Percentiles rank a stretch among this genome's conserved stretches.
Conservation (phyloP, 1,284 basidiomycete species). For the Fomitopsis schrenkii region DNA sequence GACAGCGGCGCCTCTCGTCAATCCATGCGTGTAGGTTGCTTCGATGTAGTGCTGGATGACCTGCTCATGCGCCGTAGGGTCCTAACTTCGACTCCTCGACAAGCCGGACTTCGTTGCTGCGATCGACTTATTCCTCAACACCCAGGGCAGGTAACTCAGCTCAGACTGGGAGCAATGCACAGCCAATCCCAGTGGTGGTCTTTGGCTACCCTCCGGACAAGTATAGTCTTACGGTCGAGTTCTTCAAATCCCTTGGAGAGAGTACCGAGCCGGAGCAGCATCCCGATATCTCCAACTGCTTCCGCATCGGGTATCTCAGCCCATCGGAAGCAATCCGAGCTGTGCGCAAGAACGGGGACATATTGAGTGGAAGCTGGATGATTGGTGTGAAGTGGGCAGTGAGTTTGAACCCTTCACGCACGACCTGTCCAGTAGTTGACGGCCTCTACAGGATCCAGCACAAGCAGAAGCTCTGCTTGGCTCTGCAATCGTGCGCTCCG, state of each 20-base stretch:
- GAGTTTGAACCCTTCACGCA: slow-evolving; percentile 24
- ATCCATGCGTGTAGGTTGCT: slow-evolving; percentile 39
- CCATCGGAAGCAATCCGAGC: slow-evolving; percentile 70
- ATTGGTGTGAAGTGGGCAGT: slow-evolving; percentile 79
- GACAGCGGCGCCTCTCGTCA: slow-evolving; percentile 37
- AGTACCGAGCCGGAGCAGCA: slow-evolving; percentile 63
- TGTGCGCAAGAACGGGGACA: slow-evolving; percentile 73
- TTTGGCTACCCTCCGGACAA: slow-evolving; percentile 76
- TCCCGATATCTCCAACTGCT: slow-evolving; percentile 63
- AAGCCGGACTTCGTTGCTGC: slow-evolving; percentile 20
- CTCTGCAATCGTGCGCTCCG: slow-evolving; percentile 27
- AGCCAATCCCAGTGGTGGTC: slow-evolving; percentile 57
- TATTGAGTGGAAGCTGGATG: slow-evolving; percentile 73
- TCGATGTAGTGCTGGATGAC: background rate
- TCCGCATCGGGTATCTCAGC: slow-evolving; percentile 66
- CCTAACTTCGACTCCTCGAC: slow-evolving; percentile 31
- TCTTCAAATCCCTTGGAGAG: slow-evolving; percentile 64
- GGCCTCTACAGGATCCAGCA: slow-evolving; percentile 44
- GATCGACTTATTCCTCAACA: slow-evolving; percentile 25
- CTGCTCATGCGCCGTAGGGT: slow-evolving; percentile 16
- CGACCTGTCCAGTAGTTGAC: background rate
- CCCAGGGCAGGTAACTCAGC: slow-evolving; percentile 22
- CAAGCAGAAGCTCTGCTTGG: slow-evolving; percentile 53
- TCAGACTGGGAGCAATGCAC: slow-evolving; percentile 20
- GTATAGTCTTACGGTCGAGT: slow-evolving; percentile 63